phyloP scores from a whole-genome alignment of 768 basidiomycete genomes.

The Trametes meyenii region DNA sequence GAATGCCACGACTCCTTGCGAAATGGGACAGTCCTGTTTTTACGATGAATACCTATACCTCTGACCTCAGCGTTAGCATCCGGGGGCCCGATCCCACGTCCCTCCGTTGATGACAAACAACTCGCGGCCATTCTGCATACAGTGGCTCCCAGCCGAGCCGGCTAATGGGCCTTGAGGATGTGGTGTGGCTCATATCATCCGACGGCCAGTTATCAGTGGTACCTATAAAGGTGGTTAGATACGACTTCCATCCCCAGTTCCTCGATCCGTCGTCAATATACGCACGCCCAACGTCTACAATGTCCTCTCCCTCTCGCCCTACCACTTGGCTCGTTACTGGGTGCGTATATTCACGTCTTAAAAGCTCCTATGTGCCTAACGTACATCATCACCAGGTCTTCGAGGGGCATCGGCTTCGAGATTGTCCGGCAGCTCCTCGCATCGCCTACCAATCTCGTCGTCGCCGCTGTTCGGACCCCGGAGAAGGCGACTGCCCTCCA shows the following conservation, averaged over 20 bases:
- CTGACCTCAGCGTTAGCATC: no score
- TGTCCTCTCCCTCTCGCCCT: not conserved
- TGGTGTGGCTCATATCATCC: no score
- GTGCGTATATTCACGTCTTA: not conserved
- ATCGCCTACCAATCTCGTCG: conserved; percentile 29
- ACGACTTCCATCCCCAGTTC: not conserved
- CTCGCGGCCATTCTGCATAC: no score
- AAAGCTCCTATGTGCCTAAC: not conserved
- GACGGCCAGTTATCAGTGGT: no score
- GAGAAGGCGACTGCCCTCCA: conserved; percentile 26
- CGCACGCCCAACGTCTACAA: not conserved
- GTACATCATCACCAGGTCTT: not conserved
- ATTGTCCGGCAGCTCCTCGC: conserved; percentile 28
- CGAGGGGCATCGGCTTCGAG: conserved; percentile 34
- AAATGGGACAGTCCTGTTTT: no score
- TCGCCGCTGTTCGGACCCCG: conserved; percentile 35
- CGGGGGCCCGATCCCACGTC: no score
- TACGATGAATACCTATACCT: no score
- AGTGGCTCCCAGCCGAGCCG: no score
- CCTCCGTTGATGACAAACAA: no score
- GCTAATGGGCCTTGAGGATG: no score
- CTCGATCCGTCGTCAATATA: not conserved
- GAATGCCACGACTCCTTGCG: no score
- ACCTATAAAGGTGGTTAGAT: not conserved
- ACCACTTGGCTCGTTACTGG: conserved; percentile 11